phyloP scores from a whole-genome alignment of 2,329 filamentous ascomycete genomes.

The Microcera coccophila region DNA sequence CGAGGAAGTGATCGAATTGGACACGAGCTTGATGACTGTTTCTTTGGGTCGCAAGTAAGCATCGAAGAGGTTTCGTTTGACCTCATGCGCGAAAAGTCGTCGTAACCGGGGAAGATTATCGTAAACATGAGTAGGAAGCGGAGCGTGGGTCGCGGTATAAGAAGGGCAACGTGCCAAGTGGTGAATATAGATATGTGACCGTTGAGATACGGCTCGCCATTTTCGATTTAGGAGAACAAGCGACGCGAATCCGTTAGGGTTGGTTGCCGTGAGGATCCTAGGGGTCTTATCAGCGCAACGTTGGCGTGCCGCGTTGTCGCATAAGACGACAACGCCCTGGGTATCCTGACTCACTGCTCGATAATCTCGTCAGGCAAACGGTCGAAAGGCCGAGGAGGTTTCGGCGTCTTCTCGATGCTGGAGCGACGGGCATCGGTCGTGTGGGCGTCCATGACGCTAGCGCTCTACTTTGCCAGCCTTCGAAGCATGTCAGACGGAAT shows the following conservation, averaged over 20 bases:
- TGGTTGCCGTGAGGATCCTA: conserved; percentile 59
- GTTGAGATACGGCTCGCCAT: conserved; percentile 62
- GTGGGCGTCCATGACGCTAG: conserved; percentile 32
- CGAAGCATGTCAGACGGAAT: conserved; percentile 21
- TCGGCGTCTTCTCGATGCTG: conserved; percentile 33
- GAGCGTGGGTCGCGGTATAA: conserved; percentile 49
- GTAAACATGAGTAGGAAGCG: conserved; percentile 37
- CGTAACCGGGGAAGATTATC: conserved; percentile 59
- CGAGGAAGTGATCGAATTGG: conserved; percentile 77
- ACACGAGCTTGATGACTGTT: conserved; percentile 75
- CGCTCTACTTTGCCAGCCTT: conserved; percentile 19
- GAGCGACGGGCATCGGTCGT: conserved; percentile 28
- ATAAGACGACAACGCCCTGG: conserved; percentile 1
- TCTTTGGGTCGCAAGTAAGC: conserved; percentile 66
- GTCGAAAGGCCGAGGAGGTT: conserved; percentile 43
- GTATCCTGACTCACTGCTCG: conserved; percentile 57
- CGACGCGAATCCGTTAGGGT: conserved; percentile 63
- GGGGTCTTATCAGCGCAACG: conserved; percentile 15
- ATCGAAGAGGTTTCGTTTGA: conserved; percentile 74
- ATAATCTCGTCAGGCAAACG: conserved; percentile 66
- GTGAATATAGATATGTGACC: conserved; percentile 58
- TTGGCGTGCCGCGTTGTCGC: conserved; percentile 1
- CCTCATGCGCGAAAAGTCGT: conserved; percentile 62
- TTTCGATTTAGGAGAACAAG: conserved; percentile 61
- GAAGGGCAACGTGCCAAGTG: conserved; percentile 61